Evolutionary conservation across 2,329 filamentous ascomycete species (phyloP).

Genomic region (Fusarium lateritium): DNA sequence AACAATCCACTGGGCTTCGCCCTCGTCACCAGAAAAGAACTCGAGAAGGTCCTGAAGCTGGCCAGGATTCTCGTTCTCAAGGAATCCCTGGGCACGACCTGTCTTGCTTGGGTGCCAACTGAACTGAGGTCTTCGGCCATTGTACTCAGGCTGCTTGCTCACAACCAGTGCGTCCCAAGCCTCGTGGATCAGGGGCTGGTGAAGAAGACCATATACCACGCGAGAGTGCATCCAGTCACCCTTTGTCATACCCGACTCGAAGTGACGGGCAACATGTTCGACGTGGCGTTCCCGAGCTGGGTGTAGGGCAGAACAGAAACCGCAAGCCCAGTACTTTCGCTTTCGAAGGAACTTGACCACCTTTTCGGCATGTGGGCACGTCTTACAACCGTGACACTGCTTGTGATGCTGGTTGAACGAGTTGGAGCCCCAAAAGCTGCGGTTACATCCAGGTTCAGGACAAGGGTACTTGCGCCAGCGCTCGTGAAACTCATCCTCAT

Average conservation of each 20-base stretch:
- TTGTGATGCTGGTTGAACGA: slow-evolving; percentile 79
- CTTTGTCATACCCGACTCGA: slow-evolving; percentile 74
- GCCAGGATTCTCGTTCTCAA: slow-evolving; percentile 74
- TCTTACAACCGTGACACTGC: slow-evolving; percentile 74
- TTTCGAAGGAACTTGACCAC: slow-evolving; percentile 75
- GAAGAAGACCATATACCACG: slow-evolving; percentile 77
- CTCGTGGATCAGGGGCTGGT: slow-evolving; percentile 73
- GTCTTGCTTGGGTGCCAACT: slow-evolving; percentile 73
- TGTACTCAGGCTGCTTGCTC: slow-evolving; percentile 69
- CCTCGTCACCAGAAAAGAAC: slow-evolving; percentile 72
- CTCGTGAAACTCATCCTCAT: slow-evolving; percentile 79
- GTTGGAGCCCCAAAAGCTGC: slow-evolving; percentile 77
- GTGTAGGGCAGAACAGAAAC: slow-evolving; percentile 75
- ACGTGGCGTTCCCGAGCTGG: slow-evolving; percentile 76
- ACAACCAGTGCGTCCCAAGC: slow-evolving; percentile 72
- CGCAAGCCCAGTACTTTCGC: slow-evolving; percentile 78
- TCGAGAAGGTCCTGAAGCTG: slow-evolving; percentile 76
- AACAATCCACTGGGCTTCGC: slow-evolving; percentile 71
- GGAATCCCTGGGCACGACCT: slow-evolving; percentile 69
- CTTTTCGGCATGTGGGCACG: slow-evolving; percentile 75
- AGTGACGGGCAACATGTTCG: slow-evolving; percentile 78
- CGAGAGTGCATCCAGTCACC: slow-evolving; percentile 79
- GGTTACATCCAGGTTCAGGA: slow-evolving; percentile 74
- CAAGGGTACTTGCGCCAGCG: slow-evolving; percentile 78
- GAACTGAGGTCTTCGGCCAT: slow-evolving; percentile 69